Percentiles rank a stretch among this genome's conserved stretches.
Evolutionary conservation across 805 yeast species (phyloP).

Genomic region (Candida adriatica): DNA sequence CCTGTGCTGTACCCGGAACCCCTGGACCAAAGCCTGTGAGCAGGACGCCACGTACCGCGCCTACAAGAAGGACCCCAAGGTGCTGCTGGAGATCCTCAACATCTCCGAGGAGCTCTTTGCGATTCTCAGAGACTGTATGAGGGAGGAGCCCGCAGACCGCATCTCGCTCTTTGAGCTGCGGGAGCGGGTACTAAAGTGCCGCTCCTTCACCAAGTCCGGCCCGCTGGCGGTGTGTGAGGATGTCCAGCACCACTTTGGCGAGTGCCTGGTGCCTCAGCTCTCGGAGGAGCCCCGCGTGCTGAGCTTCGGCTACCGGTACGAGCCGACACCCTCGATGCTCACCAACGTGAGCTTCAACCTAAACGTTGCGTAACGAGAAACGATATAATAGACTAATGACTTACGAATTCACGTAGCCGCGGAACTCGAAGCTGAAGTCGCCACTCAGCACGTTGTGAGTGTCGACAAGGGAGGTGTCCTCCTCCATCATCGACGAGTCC

Average conservation of each 20-base stretch:
- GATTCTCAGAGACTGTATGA: constrained; percentile 34
- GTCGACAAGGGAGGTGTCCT: constrained; percentile 20
- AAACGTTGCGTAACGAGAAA: constrained; percentile 7
- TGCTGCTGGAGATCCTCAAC: constrained; percentile 65
- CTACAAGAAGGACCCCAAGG: constrained; percentile 46
- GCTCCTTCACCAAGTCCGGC: constrained; percentile 17
- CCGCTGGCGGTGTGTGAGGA: constrained; percentile 15
- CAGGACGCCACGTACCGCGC: constrained; percentile 59
- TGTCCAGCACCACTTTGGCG: constrained; percentile 2
- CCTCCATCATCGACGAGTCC: constrained; percentile 30
- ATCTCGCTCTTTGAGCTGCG: constrained; percentile 19
- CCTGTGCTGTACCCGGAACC: constrained; percentile 76
- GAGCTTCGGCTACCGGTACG: constrained; percentile 1
- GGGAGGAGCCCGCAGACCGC: constrained; percentile 29
- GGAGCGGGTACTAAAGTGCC: constrained; percentile 13
- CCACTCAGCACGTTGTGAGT: constrained; percentile 18
- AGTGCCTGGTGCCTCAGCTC: constrained; percentile 8
- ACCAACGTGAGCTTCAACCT: constrained; percentile 16
- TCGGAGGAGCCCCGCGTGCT: not conserved
- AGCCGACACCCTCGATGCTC: constrained; percentile 8
- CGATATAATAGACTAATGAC: not conserved
- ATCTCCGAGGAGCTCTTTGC: constrained; percentile 55
- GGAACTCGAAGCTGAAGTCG: constrained; percentile 18
- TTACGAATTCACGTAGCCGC: not conserved
- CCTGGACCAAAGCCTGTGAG: constrained; percentile 79